Evolutionary conservation across 2,329 filamentous ascomycete genomes (phyloP), one percentile per base, ranked within the genome.

Genomic region (Orbilia blumenaviensis): DNA sequence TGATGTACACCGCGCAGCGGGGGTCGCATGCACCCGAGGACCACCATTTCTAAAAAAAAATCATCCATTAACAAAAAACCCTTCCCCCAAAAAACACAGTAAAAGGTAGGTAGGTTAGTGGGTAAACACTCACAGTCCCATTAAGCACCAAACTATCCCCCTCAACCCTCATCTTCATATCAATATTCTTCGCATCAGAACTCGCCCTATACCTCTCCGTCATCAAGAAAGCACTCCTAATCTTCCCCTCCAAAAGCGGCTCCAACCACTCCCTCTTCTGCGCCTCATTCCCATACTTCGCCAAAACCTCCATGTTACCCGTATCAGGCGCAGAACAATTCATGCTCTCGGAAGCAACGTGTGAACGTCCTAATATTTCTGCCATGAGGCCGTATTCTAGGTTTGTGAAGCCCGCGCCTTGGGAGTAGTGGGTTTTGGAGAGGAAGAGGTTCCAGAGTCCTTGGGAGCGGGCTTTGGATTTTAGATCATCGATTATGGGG

Each of bases 361-460:
- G 87, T 79, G 92, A 96, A 85, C 92, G 94, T 78, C 95, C 95
- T 80, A 98, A 86, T 85, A 92, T 92, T 85, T 99, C 95, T 16
- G 95, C 95, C 94, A 98, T 99, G 80, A 99, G 85, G 10, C 94
- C 95, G 82, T 99, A 99, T 84, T 99, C 95, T 78, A 99, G 86
- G 84, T 98, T 99, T 75, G 90, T 92, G 85, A 93, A 97, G 34
- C 95, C 95, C 23, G 94, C 93, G 0, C 93, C 96, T 85, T 97
- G 92, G 83, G 91, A 92, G 87, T 97, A 98, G 85, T 97, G 94
- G 80, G 90, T 93, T 85, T 92, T 94, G 78, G 95, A 92, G 80
- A 99, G 84, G 86, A 99, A 99, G 90, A 99, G 91, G 85, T 99
- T 99, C 95, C 95, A 99, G 50, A 99, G 86, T 0, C 94, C 95